phyloP scores from a whole-genome alignment of 768 basidiomycete genomes.

The Leccinum subtestaceum region DNA sequence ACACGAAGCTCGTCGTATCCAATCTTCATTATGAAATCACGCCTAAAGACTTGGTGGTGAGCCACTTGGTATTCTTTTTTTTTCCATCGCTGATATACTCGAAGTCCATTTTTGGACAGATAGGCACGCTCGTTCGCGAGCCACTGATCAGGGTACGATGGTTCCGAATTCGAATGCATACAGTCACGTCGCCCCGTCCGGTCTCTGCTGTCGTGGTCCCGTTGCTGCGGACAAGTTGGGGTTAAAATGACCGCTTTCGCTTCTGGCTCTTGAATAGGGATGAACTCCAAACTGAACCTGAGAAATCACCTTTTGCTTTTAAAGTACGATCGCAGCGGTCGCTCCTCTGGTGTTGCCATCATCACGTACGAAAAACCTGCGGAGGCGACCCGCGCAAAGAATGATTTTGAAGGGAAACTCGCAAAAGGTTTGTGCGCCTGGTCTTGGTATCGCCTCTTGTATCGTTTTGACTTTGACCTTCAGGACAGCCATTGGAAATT shows the following conservation, averaged over 20 bases:
- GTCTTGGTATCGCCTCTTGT: background rate
- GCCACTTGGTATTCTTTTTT: slow-evolving; percentile 27
- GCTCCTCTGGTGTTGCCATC: slow-evolving; percentile 80
- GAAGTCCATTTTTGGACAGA: slow-evolving; percentile 86
- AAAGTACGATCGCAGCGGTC: slow-evolving; percentile 95
- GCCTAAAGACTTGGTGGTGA: slow-evolving; percentile 81
- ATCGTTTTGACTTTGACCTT: slow-evolving; percentile 1
- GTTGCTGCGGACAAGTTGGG: slow-evolving; percentile 27
- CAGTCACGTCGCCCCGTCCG: slow-evolving; percentile 33
- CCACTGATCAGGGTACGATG: slow-evolving; percentile 92
- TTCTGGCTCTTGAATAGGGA: slow-evolving; percentile 34
- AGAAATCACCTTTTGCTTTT: slow-evolving; percentile 45
- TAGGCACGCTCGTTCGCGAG: slow-evolving; percentile 90
- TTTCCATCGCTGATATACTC: slow-evolving; percentile 4
- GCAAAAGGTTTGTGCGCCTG: slow-evolving; percentile 64
- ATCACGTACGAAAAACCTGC: slow-evolving; percentile 74
- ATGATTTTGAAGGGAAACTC: slow-evolving; percentile 80
- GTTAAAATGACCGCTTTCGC: slow-evolving; percentile 43
- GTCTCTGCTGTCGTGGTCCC: slow-evolving; percentile 34
- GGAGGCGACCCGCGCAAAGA: slow-evolving; percentile 82
- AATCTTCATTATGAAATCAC: slow-evolving; percentile 92
- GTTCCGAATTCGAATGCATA: slow-evolving; percentile 42
- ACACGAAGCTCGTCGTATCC: slow-evolving; percentile 70
- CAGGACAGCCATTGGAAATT: slow-evolving; percentile 80
- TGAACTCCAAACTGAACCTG: slow-evolving; percentile 56